phyloP scores from a whole-genome alignment of 768 basidiomycete species.

The Russula sp. region DNA sequence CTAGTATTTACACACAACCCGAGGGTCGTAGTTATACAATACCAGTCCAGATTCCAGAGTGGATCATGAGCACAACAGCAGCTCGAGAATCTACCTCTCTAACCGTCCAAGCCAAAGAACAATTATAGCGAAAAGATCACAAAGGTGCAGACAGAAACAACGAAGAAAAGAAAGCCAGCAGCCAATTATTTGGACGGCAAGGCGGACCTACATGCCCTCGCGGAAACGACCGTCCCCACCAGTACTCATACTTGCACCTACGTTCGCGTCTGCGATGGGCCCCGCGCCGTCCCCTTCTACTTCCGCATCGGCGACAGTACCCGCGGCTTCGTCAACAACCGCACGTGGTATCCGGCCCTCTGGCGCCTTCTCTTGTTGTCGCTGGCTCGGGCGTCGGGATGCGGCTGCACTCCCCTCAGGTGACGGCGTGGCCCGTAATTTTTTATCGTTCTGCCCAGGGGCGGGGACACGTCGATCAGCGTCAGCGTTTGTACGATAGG shows the following conservation, averaged over 20 bases:
- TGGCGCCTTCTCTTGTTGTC: conserved; percentile 70
- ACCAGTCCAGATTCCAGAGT: no score
- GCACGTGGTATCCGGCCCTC: conserved; percentile 44
- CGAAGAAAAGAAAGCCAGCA: background rate
- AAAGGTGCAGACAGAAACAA: background rate
- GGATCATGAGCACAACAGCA: background rate
- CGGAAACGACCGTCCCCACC: conserved; percentile 13
- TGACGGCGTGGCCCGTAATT: conserved; percentile 19
- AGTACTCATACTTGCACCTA: background rate
- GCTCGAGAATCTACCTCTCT: background rate
- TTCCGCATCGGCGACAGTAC: background rate
- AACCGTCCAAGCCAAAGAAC: background rate
- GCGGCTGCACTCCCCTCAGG: conserved; percentile 31
- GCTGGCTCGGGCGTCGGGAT: conserved; percentile 45
- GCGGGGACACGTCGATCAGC: background rate
- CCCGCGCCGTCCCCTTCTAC: conserved; percentile 24
- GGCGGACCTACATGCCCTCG: background rate
- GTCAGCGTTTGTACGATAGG: background rate
- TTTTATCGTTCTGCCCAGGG: conserved; percentile 36
- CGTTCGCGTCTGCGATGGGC: conserved; percentile 15
- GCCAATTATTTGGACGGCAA: background rate
- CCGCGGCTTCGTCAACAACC: conserved; percentile 8
- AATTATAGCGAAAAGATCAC: background rate
- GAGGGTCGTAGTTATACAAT: no score
- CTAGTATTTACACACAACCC: no score